Base-by-base conservation (phyloP, 306 rosid species). In the Acacia crassicarpa region DNA sequence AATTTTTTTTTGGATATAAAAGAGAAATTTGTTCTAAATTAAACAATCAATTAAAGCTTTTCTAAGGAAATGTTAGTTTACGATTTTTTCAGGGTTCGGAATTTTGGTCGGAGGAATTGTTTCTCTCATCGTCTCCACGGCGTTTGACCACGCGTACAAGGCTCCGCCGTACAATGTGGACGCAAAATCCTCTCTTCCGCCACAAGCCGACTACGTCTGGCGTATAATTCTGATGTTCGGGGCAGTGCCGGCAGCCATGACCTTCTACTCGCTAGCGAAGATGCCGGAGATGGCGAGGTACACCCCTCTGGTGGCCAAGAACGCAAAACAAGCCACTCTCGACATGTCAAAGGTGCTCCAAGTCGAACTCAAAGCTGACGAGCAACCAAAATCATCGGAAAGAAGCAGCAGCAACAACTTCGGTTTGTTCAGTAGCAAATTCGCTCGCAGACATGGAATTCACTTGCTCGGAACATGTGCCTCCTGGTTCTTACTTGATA, bases 151-250 rank as follows among this genome's bases (percentile, higher is more conserved):
- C 0, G 2, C 48, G 0, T 67, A 38, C 9, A 82, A 67, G 0
- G 84, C 86, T 1, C 73, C 76, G 3, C 9, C 87, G 1, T 89
- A 79, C 61, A 17, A 74, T 0, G 69, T 49, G 0, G 45, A 82
- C 17, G 51, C 83, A 0, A 10, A 19, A 0, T 82, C 68, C 0
- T 86, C 88, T 0, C 75, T 71, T 3, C 75, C 68, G 1, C 72
- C 85, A 0, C 51, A 80, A n/a, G 89, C 87, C 0, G 89, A 89
- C 73, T 83, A 72, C 16, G 92, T 81, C 0, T 89, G 85, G 89
- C 71, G 92, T n/a, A 80, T 87, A 23, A 78, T 89, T 8, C 80
- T 89, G 32, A 87, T 87, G 89, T 61, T 89, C 13, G 89, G 90
- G 0, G 89, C 90, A 0, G 20, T 89, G 0, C 89, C 86, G 0